A percentile compares a stretch with the other conserved stretches of the same genome.
Evolutionary conservation across 2,329 filamentous ascomycete genomes (phyloP).

Genomic region (Calonectria multiphialidica): DNA sequence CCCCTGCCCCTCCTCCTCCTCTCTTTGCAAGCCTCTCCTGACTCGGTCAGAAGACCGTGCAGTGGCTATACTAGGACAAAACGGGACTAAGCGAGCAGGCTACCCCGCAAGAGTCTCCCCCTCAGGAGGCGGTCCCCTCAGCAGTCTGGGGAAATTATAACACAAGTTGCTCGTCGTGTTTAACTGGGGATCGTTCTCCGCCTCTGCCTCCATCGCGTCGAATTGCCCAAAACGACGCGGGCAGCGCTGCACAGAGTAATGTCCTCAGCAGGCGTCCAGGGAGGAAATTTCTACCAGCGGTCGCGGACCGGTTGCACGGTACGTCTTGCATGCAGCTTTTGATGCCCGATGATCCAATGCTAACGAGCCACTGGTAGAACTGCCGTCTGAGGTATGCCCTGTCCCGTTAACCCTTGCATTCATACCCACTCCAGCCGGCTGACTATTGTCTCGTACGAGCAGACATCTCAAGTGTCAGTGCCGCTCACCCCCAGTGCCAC

Average conservation of each 20-base stretch:
- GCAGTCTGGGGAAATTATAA: constrained; percentile 3
- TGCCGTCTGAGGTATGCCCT: constrained; percentile 12
- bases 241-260: background rate
- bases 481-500: no score
- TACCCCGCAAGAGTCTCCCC: background rate
- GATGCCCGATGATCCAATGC: background rate
- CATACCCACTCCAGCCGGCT: background rate
- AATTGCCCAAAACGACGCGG: constrained; percentile 7
- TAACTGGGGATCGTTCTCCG: background rate
- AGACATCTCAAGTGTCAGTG: constrained; percentile 14
- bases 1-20: background rate
- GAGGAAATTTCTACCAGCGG: background rate
- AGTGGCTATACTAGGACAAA: background rate
- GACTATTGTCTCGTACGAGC: background rate
- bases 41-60: background rate
- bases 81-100: background rate
- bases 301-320: constrained; percentile 4
- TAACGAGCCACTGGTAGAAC: background rate
- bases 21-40: background rate
- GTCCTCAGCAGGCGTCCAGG: background rate
- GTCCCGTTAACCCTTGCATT: background rate
- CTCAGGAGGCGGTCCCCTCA: background rate
- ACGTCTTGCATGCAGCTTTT: background rate
- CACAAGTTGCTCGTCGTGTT: constrained; percentile 2
- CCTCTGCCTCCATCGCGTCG: background rate